Percentiles rank a stretch among this genome's conserved stretches.
These are phyloP conservation scores for Aspergillus panamensis DNA, from an alignment of 495 filamentous ascomycete genomes.

Conservation along the genomic window DNA sequence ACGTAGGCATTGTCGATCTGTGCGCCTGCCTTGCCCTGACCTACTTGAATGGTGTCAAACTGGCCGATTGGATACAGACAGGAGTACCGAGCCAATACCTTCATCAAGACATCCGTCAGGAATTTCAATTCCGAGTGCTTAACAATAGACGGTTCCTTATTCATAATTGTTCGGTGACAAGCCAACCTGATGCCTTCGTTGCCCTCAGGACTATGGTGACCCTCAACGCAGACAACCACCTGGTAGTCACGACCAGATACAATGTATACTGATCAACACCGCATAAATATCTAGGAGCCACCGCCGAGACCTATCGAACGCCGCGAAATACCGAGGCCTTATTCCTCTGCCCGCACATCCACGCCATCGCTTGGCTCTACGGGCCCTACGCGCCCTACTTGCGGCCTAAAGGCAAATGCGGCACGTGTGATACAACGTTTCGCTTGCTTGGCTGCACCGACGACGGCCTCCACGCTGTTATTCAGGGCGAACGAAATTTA, in stretches of 20 bases:
- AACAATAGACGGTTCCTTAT: not conserved
- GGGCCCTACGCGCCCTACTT: not conserved
- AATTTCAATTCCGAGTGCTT: not conserved
- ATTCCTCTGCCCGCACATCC: slow-evolving; percentile 5
- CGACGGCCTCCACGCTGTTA: slow-evolving; percentile 3
- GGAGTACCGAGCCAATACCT: not conserved
- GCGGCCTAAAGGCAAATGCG: not conserved
- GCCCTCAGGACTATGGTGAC: not conserved
- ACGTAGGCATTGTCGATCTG: slow-evolving; percentile 24
- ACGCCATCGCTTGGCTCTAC: slow-evolving; percentile 5
- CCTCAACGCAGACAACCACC: not conserved
- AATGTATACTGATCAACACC: not conserved
- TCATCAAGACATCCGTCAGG: not conserved
- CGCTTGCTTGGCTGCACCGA: not conserved
- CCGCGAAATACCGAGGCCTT: not conserved
- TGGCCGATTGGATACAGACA: slow-evolving; percentile 1
- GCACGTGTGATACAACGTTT: not conserved
- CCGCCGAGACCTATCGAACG: not conserved
- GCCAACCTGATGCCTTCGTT: not conserved
- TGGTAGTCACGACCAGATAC: not conserved
- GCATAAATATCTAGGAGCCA: not conserved
- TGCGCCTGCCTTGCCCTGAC: slow-evolving; percentile 19
- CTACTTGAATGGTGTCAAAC: not conserved
- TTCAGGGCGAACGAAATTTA: slow-evolving; percentile 8
- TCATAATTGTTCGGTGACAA: not conserved